Evolutionary conservation across 768 basidiomycete species (phyloP).

Genomic region (Mycena filopes): DNA sequence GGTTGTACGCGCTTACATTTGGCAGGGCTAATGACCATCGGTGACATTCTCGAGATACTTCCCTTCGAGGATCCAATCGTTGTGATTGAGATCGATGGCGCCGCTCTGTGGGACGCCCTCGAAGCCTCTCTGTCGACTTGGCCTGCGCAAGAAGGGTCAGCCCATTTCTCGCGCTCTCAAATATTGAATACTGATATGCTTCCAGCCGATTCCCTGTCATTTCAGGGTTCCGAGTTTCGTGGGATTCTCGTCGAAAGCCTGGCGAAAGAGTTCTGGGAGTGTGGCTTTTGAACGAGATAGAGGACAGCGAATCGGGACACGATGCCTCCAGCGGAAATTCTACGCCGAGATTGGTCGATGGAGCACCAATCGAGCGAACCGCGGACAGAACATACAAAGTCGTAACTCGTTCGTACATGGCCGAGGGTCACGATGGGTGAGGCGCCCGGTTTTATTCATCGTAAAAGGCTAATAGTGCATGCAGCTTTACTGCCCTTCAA

Average conservation of each 20-base stretch:
- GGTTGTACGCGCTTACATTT: neutral
- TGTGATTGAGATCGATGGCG: constrained; percentile 83
- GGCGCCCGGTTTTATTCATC: too few relatives aligned
- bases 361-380: constrained; percentile 64
- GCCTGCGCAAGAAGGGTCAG: constrained; percentile 92
- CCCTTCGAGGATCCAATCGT: constrained; percentile 90
- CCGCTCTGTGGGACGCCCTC: constrained; percentile 80
- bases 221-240: constrained; percentile 84
- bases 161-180: neutral
- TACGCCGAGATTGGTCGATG: constrained; percentile 51
- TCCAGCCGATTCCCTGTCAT: constrained; percentile 88
- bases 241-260: constrained; percentile 83
- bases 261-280: constrained; percentile 81
- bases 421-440: constrained; percentile 86
- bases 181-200: constrained; percentile 1
- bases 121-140: constrained; percentile 80
- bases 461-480: too few relatives aligned
- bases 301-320: constrained; percentile 40
- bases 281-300: constrained; percentile 62
- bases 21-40: constrained; percentile 78
- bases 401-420: constrained; percentile 90
- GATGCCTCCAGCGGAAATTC: constrained; percentile 35
- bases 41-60: constrained; percentile 88
- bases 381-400: constrained; percentile 75
- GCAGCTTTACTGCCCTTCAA: constrained; percentile 74